These are phyloP conservation scores for Plasmodium berghei DNA, from an alignment of 169 alveolate genomes.

Conservation along the genomic window DNA sequence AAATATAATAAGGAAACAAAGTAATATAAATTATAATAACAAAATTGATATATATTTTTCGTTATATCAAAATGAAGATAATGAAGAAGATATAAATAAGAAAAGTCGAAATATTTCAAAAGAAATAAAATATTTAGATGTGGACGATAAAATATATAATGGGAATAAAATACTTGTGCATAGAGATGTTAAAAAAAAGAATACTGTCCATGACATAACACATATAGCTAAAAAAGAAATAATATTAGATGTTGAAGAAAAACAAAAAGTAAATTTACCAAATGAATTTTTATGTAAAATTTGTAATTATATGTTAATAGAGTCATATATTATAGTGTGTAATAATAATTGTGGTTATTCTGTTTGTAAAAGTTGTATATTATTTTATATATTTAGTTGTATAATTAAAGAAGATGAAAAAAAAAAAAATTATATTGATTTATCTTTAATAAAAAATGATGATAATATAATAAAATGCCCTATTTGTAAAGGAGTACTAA, in stretches of 20 bases:
- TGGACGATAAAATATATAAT: constrained; percentile 62
- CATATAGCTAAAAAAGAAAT: constrained; percentile 75
- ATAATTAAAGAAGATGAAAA: constrained; percentile 32
- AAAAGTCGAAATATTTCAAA: not conserved
- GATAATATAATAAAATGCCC: constrained; percentile 43
- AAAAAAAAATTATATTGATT: constrained; percentile 16
- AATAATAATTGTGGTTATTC: constrained; percentile 76
- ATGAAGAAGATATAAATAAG: not conserved
- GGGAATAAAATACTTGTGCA: constrained; percentile 67
- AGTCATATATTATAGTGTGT: constrained; percentile 64
- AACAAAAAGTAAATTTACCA: constrained; percentile 57
- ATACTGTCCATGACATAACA: constrained; percentile 32
- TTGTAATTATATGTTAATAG: constrained; percentile 40
- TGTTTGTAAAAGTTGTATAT: constrained; percentile 64
- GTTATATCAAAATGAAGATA: constrained; percentile 31
- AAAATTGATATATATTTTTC: constrained; percentile 67
- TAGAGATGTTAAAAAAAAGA: constrained; percentile 55
- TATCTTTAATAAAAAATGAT: not conserved
- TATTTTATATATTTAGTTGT: constrained; percentile 40
- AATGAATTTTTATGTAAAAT: constrained; percentile 65
- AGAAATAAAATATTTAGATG: constrained; percentile 13
- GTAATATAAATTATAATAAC: constrained; percentile 55
- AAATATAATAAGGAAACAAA: constrained; percentile 54
- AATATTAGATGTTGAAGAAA: constrained; percentile 33
- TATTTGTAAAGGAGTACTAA: constrained; percentile 40